phyloP scores from a whole-genome alignment of 129 eudicot genomes.

The Chrysanthemum makinoi region DNA sequence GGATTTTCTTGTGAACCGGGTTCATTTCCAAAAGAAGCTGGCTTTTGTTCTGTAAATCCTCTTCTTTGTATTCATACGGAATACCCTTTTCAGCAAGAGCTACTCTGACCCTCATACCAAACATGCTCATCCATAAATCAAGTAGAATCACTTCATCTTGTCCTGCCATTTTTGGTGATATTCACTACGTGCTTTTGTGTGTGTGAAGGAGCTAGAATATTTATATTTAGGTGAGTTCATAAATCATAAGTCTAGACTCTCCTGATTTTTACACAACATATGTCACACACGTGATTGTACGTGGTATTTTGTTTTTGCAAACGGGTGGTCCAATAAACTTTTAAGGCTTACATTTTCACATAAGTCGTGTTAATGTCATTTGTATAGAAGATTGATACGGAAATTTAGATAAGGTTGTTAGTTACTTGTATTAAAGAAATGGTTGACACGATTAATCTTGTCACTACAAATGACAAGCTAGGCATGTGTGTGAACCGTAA shows the following conservation, averaged over 20 bases:
- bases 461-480: too few species aligned
- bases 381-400: too few species aligned
- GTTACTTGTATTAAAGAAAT: too few species aligned
- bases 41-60: conserved; percentile 43
- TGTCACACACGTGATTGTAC: too few species aligned
- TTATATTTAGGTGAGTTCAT: too few species aligned
- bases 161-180: conserved; percentile 21
- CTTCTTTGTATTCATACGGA: conserved; percentile 33
- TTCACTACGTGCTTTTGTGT: neutral
- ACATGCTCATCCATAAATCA: conserved; percentile 36
- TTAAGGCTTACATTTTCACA: too few species aligned
- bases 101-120: conserved; percentile 45
- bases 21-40: conserved; percentile 40
- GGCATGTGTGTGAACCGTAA: too few species aligned
- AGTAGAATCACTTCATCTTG: conserved; percentile 33
- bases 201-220: neutral
- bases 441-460: too few species aligned
- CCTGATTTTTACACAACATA: neutral
- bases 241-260: neutral
- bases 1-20: conserved; percentile 57
- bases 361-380: too few species aligned
- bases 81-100: conserved; percentile 58
- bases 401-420: too few species aligned
- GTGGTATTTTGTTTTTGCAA: too few species aligned
- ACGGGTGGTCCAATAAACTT: too few species aligned